Conservation (phyloP, 768 basidiomycete species). For the Rhizopogon rudus region DNA sequence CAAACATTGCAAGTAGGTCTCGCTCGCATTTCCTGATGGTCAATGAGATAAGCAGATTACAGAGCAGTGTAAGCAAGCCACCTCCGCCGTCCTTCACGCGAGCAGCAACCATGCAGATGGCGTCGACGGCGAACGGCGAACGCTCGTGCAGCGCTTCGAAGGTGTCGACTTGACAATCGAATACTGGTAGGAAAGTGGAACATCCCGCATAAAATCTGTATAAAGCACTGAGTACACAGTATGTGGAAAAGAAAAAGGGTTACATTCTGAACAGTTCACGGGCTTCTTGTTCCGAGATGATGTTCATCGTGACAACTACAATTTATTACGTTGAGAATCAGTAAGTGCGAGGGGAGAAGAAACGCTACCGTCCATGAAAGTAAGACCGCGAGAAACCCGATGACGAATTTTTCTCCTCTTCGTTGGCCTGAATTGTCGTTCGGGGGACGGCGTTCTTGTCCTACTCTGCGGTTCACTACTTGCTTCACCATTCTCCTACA, state of each 20-base stretch:
- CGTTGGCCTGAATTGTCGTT: conserved; percentile 59
- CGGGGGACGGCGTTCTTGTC: conserved; percentile 67
- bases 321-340: conserved; percentile 5
- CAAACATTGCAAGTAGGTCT: conserved; percentile 64
- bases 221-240: conserved; percentile 10
- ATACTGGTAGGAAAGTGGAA: conserved; percentile 85
- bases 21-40: conserved; percentile 61
- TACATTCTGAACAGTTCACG: conserved; percentile 84
- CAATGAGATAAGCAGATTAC: conserved; percentile 7
- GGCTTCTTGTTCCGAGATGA: conserved; percentile 79
- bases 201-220: conserved; percentile 88
- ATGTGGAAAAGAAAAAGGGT: neutral
- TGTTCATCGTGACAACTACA: conserved; percentile 77
- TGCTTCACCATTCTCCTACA: conserved; percentile 67
- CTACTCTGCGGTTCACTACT: conserved; percentile 74
- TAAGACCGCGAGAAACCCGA: conserved; percentile 48
- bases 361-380: conserved; percentile 71
- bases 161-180: conserved; percentile 78
- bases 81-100: conserved; percentile 89
- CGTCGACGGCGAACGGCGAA: conserved; percentile 90
- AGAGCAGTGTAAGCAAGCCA: conserved; percentile 19
- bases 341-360: neutral
- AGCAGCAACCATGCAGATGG: conserved; percentile 92
- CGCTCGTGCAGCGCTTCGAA: conserved; percentile 82
- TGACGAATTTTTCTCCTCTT: conserved; percentile 74